Evolutionary conservation across 805 yeast species (phyloP).

Genomic region (Barnettozyma pratensis): DNA sequence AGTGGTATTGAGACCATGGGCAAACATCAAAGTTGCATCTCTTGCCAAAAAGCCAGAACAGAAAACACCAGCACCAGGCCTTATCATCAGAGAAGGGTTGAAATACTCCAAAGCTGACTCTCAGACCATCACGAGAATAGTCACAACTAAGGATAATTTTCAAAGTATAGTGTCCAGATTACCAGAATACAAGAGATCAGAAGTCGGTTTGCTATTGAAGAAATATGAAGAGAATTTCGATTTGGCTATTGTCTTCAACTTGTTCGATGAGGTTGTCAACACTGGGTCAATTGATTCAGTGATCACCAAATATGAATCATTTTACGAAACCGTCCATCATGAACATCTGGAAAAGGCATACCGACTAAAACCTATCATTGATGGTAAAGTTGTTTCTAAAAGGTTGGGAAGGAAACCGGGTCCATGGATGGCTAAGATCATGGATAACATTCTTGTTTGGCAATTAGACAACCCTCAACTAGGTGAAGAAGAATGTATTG

Average conservation of each 20-base stretch:
- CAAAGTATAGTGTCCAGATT: constrained; percentile 24
- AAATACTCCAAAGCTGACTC: constrained; percentile 56
- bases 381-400: constrained; percentile 64
- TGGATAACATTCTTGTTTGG: constrained; percentile 58
- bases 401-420: constrained; percentile 65
- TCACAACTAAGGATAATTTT: constrained; percentile 29
- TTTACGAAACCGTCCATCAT: constrained; percentile 12
- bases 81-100: constrained; percentile 63
- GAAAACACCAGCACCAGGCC: constrained; percentile 36
- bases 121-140: constrained; percentile 42
- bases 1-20: constrained; percentile 47
- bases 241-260: constrained; percentile 31
- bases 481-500: constrained; percentile 49
- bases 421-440: constrained; percentile 69
- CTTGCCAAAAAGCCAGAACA: constrained; percentile 34
- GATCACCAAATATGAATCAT: constrained; percentile 11
- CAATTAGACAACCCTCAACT: constrained; percentile 70
- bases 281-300: background rate
- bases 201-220: constrained; percentile 55
- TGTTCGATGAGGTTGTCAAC: constrained; percentile 13
- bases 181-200: constrained; percentile 41
- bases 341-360: constrained; percentile 30
- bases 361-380: constrained; percentile 57
- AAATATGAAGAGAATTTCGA: constrained; percentile 49
- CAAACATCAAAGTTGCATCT: constrained; percentile 30